These are phyloP conservation scores for Microbotryomycetes sp. DNA, from an alignment of 1,284 basidiomycete species.

Conservation along the genomic window DNA sequence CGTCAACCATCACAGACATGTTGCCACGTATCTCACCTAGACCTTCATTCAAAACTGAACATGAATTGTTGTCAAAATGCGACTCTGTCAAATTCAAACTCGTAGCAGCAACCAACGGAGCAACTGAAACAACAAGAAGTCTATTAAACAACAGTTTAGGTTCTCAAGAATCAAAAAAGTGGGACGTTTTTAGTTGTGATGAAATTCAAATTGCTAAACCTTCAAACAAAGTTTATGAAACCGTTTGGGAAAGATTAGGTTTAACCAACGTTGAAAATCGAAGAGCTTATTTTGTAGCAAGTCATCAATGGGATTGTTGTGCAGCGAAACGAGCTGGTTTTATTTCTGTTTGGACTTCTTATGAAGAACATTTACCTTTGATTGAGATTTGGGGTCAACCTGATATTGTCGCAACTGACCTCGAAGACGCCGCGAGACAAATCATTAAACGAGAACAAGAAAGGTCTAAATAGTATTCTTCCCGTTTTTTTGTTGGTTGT, in stretches of 20 bases:
- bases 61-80: neutral
- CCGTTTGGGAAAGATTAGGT: conserved; percentile 13
- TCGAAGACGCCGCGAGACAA: conserved; percentile 15
- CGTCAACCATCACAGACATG: conserved; percentile 2
- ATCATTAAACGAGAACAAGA: conserved; percentile 12
- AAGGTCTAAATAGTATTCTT: neutral
- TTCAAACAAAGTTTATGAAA: conserved; percentile 15
- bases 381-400: conserved; percentile 15
- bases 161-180: neutral
- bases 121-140: conserved; percentile 6
- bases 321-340: conserved; percentile 28
- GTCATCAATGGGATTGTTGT: conserved; percentile 23
- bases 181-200: conserved; percentile 23
- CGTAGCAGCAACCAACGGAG: conserved; percentile 26
- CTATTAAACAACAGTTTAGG: conserved; percentile 9
- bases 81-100: conserved; percentile 3
- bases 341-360: conserved; percentile 18
- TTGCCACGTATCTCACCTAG: conserved; percentile 4
- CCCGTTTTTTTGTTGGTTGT: too few relatives aligned
- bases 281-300: conserved; percentile 24
- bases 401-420: conserved; percentile 22
- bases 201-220: conserved; percentile 22
- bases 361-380: conserved; percentile 21
- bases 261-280: neutral
- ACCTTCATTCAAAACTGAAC: neutral